Evolutionary conservation across 2,329 filamentous ascomycete genomes (phyloP).

Genomic region (Shiraia bambusicola): DNA sequence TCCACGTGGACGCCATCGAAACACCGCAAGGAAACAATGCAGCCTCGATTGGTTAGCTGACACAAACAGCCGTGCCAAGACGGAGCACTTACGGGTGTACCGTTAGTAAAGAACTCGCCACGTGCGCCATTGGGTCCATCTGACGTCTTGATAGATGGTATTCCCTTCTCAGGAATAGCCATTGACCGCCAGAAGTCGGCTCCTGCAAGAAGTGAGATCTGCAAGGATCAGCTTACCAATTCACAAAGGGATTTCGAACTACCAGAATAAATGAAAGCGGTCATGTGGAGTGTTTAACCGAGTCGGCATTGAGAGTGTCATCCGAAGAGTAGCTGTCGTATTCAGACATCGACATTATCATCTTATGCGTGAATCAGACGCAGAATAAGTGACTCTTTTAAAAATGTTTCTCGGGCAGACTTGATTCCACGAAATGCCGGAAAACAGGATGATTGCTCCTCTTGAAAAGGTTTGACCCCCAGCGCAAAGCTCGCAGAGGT

Average conservation of each 20-base stretch:
- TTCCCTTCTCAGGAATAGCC: slow-evolving; percentile 59
- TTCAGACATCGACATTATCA: slow-evolving; percentile 1
- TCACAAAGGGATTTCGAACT: slow-evolving; percentile 7
- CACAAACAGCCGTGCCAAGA: slow-evolving; percentile 4
- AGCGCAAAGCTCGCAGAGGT: not conserved
- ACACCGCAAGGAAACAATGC: slow-evolving; percentile 79
- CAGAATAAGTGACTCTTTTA: not conserved
- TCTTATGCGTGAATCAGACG: not conserved
- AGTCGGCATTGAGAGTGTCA: slow-evolving; percentile 1
- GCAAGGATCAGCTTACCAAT: slow-evolving; percentile 22
- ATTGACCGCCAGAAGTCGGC: slow-evolving; percentile 72
- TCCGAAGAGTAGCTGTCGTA: slow-evolving; percentile 2
- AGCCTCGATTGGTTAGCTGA: slow-evolving; percentile 52
- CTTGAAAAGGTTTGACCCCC: not conserved
- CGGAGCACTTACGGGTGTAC: slow-evolving; percentile 42
- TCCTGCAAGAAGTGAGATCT: slow-evolving; percentile 49
- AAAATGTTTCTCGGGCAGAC: not conserved
- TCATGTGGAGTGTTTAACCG: slow-evolving; percentile 10
- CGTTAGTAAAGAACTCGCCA: slow-evolving; percentile 66
- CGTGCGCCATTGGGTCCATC: slow-evolving; percentile 72
- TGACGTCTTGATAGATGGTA: slow-evolving; percentile 65
- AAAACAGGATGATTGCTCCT: not conserved
- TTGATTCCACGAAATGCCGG: not conserved
- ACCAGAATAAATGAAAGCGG: slow-evolving; percentile 9
- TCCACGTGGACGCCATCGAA: slow-evolving; percentile 78